These are phyloP conservation scores for Canna indica DNA, from an alignment of 176 grass and related monocot genomes.

Conservation along the genomic window DNA sequence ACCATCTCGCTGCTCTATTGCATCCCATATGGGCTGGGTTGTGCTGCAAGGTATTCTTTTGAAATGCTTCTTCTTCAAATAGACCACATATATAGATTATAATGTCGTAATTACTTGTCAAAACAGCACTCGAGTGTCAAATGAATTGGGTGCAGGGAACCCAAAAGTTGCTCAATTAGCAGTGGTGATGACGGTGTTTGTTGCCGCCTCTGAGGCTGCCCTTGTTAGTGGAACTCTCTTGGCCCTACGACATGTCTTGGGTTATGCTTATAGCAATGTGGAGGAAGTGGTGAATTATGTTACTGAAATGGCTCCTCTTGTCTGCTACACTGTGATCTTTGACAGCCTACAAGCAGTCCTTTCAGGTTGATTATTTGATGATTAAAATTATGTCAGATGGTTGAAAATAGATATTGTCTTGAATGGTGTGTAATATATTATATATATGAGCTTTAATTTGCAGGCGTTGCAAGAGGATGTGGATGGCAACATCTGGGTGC, in stretches of 20 bases:
- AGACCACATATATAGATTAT: conserved; percentile 2
- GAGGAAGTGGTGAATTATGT: conserved; percentile 48
- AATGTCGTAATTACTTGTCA: background rate
- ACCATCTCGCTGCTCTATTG: conserved; percentile 32
- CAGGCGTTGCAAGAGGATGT: conserved; percentile 75
- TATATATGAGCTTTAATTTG: background rate
- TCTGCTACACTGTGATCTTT: conserved; percentile 41
- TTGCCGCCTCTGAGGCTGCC: conserved; percentile 26
- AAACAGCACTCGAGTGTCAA: conserved; percentile 44
- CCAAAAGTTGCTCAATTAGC: conserved; percentile 37
- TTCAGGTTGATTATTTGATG: conserved; percentile 29
- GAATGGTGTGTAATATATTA: too few species aligned
- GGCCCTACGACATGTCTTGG: conserved; percentile 24
- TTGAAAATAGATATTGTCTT: too few species aligned
- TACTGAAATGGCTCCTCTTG: conserved; percentile 33
- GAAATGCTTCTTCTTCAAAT: background rate
- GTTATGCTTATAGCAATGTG: conserved; percentile 56
- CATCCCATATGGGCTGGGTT: conserved; percentile 50
- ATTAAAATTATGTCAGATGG: too few species aligned
- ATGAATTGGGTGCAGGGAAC: conserved; percentile 61
- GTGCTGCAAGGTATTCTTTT: conserved; percentile 37
- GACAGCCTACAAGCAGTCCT: conserved; percentile 55
- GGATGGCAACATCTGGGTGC: conserved; percentile 88
- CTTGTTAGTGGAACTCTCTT: conserved; percentile 34
- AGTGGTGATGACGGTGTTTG: conserved; percentile 24